Evolutionary conservation across 306 rosid genomes (phyloP), one percentile per base, ranked within the genome.

Genomic region (Aeschynomene evenia): DNA sequence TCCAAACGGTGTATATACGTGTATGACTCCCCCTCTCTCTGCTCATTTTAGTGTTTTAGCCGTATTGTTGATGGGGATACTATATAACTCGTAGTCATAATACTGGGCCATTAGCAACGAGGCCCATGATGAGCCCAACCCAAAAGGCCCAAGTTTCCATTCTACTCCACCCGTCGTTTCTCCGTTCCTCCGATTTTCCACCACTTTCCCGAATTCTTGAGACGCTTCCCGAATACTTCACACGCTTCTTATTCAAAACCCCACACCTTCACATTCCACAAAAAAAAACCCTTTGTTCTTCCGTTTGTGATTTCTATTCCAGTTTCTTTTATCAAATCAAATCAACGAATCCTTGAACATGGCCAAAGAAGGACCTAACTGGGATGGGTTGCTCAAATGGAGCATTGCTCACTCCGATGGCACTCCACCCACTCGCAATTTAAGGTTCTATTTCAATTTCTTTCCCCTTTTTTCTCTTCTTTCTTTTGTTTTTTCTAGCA

Each of bases 351-450:
- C 1, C 10, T 7, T 2, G 40, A 9, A 5, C 3, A 91, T 91
- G 97, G 96, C 97, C 4, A 80, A 85, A 60, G 91, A 85, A 6
- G 89, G 87, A 69, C 96, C 89, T 66, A 86, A 88, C 74, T 91
- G 97, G 97, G 93, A 91, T 9, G 97, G 97, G 12, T 79, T 88
- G 81, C 93, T 91, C 68, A 86, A 91, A 59, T 91, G 97, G 97
- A 91, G 97, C 57, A 80, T 88, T 19, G 83, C 93, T 11, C 74
- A 91, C 79, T 85, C 96, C 40, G 97, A 91, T 12, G 96, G 93
- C 7, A 85, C 96, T 74, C 84, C 51, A 6, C 91, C 96, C 45
- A 43, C 70, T 78, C 83, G 89, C 33, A 63, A 88, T 67, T 58
- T 91, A 66, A 91, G 96, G 96, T 77, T 0, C 29, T 21, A 48